A percentile compares a stretch with the other conserved stretches of the same genome.
These are phyloP conservation scores for Euphorbia corollata DNA, from an alignment of 441 rosid species.

Conservation along the genomic window DNA sequence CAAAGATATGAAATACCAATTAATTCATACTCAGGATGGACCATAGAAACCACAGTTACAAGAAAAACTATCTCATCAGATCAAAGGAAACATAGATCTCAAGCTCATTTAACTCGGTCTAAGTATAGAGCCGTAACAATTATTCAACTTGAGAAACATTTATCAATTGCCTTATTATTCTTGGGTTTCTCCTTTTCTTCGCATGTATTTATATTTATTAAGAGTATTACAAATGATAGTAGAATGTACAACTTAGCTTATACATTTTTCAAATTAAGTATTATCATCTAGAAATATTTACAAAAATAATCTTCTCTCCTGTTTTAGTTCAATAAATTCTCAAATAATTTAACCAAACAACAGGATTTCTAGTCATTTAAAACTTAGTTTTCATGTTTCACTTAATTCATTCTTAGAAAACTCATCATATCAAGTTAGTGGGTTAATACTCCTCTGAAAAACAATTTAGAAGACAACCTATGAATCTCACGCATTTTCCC, in stretches of 20 bases:
- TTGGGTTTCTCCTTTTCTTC: not conserved
- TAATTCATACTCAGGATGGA: not conserved
- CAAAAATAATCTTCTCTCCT: conserved; percentile 2
- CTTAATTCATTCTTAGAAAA: not conserved
- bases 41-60: not conserved
- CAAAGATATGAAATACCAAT: not conserved
- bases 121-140: not conserved
- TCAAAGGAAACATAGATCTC: not conserved
- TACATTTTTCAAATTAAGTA: not conserved
- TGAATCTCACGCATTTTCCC: not conserved
- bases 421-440: not conserved
- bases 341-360: not conserved
- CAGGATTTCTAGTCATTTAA: not conserved
- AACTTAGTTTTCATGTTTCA: not conserved
- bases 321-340: not conserved
- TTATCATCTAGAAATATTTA: not conserved
- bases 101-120: not conserved
- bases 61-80: not conserved
- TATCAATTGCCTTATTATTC: not conserved
- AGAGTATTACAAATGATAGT: no score
- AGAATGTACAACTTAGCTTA: not conserved
- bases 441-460: not conserved
- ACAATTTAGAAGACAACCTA: not conserved
- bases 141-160: not conserved
- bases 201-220: not conserved